Base-by-base conservation (phyloP, 129 eudicot genomes). In the Flaveria brownii region DNA sequence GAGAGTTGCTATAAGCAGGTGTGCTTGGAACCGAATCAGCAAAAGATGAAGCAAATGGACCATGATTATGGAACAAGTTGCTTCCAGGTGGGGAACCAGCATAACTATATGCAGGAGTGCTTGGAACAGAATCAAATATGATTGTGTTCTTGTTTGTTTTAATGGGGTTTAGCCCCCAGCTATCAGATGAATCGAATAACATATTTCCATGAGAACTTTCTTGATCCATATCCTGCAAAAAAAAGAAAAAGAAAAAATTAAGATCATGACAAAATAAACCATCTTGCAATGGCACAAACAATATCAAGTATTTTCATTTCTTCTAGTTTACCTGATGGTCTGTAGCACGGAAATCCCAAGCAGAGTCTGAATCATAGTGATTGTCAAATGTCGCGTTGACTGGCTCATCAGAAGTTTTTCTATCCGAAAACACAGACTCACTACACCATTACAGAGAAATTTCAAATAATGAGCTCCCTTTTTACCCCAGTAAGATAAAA, bases 11-110 rank as follows among this genome's bases (percentile, higher is more conserved):
- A 36, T 73, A 82, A 73, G 87, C 81, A 39, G 91, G 96, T 13
- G 96, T 90, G 82, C 93, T 86, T 8, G 96, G 92, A 50, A 90
- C 89, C 20, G 92, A 90, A 49, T 87, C 88, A 2, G 75, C 83
- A 56, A 88, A 88, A 16, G 82, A 81, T 56, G 81, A 68, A 50
- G 80, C 52, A 82, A 84, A 89, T 9, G 85, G 85, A 59, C 88
- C 74, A 30, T 76, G 70, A 65, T 80, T 78, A 42, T 77, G 78
- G 82, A 89, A 89, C 69, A 85, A 65, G 61, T 55, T 85, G 70
- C 83, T 88, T 46, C 76, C 80, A 4, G 57, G 60, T 30, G 91
- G 91, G 63, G 91, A 82, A 84, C 80, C 85, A 28, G 77, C 74
- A 20, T 85, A 81, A 55, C 85, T 85, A 72, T 81, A 87, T 23